Evolutionary conservation across 2,329 filamentous ascomycete genomes (phyloP).

Genomic region (Pyrenochaeta sp.): DNA sequence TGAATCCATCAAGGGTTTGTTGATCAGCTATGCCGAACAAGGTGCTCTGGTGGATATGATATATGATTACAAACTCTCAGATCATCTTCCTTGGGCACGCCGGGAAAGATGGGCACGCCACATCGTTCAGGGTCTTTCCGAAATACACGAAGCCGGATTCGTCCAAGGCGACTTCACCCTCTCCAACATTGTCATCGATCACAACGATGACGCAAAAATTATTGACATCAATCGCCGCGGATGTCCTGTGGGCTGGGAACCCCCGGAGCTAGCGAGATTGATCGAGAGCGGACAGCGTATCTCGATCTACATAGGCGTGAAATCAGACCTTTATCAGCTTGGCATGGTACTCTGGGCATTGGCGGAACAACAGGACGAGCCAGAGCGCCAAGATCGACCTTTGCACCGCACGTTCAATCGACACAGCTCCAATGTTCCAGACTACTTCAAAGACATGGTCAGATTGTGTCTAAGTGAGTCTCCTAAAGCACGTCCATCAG

Average conservation of each 20-base stretch:
- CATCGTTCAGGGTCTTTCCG: slow-evolving; percentile 85
- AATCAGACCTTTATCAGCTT: slow-evolving; percentile 93
- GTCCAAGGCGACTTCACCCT: slow-evolving; percentile 98
- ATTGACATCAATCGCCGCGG: slow-evolving; percentile 98
- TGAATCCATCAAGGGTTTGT: slow-evolving; percentile 80
- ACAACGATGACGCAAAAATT: slow-evolving; percentile 85
- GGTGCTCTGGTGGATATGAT: slow-evolving; percentile 91
- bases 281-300: slow-evolving; percentile 90
- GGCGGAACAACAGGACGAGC: slow-evolving; percentile 86
- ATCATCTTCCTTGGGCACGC: slow-evolving; percentile 69
- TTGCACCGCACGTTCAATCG: slow-evolving; percentile 49
- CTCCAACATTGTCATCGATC: slow-evolving; percentile 94
- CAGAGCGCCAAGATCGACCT: slow-evolving; percentile 78
- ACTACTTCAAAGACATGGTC: slow-evolving; percentile 80
- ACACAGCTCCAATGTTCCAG: slow-evolving; percentile 65
- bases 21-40: slow-evolving; percentile 86
- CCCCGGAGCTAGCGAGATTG: slow-evolving; percentile 84
- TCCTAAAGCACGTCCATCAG: slow-evolving; percentile 76
- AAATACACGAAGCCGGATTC: slow-evolving; percentile 95
- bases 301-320: slow-evolving; percentile 97
- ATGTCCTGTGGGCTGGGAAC: slow-evolving; percentile 98
- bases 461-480: slow-evolving; percentile 77
- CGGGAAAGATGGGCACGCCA: slow-evolving; percentile 90
- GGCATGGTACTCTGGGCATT: slow-evolving; percentile 98
- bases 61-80: slow-evolving; percentile 72